Evolutionary conservation across 768 basidiomycete genomes (phyloP).

Genomic region (Mycena venus): DNA sequence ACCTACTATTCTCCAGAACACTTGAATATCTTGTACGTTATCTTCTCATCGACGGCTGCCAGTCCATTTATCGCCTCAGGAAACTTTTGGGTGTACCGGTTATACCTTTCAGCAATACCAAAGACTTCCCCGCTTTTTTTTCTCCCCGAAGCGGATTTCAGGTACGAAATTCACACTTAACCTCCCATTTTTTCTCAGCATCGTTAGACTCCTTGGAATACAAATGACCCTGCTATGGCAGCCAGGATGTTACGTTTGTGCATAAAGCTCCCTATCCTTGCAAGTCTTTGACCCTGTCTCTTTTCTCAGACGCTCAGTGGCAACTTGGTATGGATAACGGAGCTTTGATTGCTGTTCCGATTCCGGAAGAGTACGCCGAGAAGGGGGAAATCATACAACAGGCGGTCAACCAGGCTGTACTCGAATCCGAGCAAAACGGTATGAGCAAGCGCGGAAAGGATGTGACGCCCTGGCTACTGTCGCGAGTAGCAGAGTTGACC

Average conservation of each 20-base stretch:
- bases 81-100: constrained; percentile 97
- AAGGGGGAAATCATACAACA: constrained; percentile 78
- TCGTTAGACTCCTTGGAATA: constrained; percentile 82
- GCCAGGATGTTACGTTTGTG: constrained; percentile 81
- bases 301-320: constrained; percentile 70
- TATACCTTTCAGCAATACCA: constrained; percentile 77
- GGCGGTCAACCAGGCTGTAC: constrained; percentile 87
- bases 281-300: constrained; percentile 5
- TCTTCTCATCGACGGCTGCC: not conserved
- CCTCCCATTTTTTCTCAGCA: not conserved
- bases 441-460: constrained; percentile 88
- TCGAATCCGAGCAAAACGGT: constrained; percentile 86
- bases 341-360: constrained; percentile 89
- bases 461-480: constrained; percentile 94
- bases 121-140: constrained; percentile 97
- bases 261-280: not conserved
- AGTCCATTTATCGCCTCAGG: constrained; percentile 59
- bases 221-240: constrained; percentile 71
- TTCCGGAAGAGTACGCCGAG: constrained; percentile 81
- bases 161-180: constrained; percentile 52
- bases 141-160: constrained; percentile 85
- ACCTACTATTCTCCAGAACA: constrained; percentile 60
- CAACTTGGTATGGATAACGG: constrained; percentile 83
- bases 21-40: constrained; percentile 79
- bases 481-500: constrained; percentile 86